A percentile compares a stretch with the other conserved stretches of the same genome.
phyloP scores from a whole-genome alignment of 306 rosid genomes.

The Fragaria iinumae region DNA sequence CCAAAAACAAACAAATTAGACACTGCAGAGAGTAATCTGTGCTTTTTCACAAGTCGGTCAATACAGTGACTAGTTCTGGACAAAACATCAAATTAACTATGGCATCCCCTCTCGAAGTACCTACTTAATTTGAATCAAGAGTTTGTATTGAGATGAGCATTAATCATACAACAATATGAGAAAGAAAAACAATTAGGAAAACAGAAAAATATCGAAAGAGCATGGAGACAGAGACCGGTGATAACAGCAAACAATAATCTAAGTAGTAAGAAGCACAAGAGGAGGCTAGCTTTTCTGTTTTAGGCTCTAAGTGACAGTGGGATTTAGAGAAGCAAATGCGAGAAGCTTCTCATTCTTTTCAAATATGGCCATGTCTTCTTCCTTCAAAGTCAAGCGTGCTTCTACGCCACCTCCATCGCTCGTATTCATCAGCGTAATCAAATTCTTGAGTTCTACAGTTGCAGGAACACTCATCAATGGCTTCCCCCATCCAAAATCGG shows the following conservation, averaged over 20 bases:
- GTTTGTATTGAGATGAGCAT: too few species aligned
- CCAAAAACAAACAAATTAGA: too few species aligned
- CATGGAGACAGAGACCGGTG: too few species aligned
- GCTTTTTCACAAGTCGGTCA: too few species aligned
- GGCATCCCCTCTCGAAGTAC: too few species aligned
- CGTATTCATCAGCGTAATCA: conserved; percentile 17
- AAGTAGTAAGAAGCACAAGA: neutral
- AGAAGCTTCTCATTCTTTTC: conserved; percentile 19
- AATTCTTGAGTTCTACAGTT: neutral
- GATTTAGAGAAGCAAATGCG: conserved; percentile 20
- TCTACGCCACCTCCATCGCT: conserved; percentile 30
- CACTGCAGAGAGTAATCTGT: too few species aligned
- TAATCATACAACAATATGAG: too few species aligned
- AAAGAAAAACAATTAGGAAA: too few species aligned
- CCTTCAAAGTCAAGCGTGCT: neutral
- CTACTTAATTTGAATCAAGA: too few species aligned
- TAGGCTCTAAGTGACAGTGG: neutral
- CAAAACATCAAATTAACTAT: too few species aligned
- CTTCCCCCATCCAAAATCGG: conserved; percentile 8
- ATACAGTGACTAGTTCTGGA: too few species aligned
- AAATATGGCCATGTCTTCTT: conserved; percentile 14
- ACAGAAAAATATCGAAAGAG: too few species aligned
- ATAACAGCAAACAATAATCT: neutral
- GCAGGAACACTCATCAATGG: neutral
- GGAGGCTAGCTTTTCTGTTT: neutral